Conservation (phyloP, 768 basidiomycete genomes). For the Rubroboletus satanas region DNA sequence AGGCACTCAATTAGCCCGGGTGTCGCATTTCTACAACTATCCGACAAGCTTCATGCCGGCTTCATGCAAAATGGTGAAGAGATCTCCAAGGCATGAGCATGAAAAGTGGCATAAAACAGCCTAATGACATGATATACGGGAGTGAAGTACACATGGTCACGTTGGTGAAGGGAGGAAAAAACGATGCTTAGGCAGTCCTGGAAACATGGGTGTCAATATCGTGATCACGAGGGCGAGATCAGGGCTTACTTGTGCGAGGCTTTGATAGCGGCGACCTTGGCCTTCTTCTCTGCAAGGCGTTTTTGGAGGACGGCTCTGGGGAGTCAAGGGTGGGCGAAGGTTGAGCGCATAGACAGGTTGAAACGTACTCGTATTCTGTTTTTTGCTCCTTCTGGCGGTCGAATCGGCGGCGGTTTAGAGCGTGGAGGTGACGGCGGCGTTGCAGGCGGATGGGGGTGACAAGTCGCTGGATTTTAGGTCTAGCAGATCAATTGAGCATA, state of each 20-base stretch:
- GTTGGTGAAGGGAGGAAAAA: background rate
- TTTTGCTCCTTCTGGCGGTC: conserved; percentile 95
- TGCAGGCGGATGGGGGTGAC: conserved; percentile 95
- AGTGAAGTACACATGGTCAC: conserved; percentile 13
- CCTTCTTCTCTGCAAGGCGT: conserved; percentile 91
- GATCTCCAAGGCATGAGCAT: conserved; percentile 8
- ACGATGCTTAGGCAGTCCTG: conserved; percentile 21
- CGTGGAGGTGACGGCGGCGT: conserved; percentile 87
- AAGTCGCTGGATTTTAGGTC: conserved; percentile 95
- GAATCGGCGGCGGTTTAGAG: conserved; percentile 83
- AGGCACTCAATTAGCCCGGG: background rate
- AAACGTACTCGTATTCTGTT: conserved; percentile 80
- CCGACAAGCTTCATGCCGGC: background rate
- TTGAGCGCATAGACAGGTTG: background rate
- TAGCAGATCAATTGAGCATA: conserved; percentile 27
- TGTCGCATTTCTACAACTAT: background rate
- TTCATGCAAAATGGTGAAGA: background rate
- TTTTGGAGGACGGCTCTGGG: conserved; percentile 71
- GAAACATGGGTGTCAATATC: background rate
- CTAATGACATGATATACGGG: conserved; percentile 24
- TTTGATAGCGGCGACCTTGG: conserved; percentile 83
- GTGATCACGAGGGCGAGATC: background rate
- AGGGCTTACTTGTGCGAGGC: conserved; percentile 68
- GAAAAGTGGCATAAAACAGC: conserved; percentile 18
- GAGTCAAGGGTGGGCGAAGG: background rate